These are phyloP conservation scores for Pseudocercospora fijiensis DNA, from an alignment of 2,329 filamentous ascomycete species.

Conservation along the genomic window DNA sequence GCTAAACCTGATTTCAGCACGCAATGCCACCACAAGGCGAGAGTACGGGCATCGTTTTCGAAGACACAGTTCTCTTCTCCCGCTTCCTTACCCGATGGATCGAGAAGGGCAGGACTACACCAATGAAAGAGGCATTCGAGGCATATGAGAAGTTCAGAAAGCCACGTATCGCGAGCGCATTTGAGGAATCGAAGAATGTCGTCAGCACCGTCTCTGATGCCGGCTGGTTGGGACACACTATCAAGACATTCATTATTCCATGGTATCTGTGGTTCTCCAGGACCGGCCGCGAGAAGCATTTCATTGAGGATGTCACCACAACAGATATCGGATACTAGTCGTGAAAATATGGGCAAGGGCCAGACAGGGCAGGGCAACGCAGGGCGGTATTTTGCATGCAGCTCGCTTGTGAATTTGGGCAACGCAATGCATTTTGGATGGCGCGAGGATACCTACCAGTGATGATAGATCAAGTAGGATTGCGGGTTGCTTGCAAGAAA, in stretches of 20 bases:
- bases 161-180: slow-evolving; percentile 47
- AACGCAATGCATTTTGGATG: not conserved
- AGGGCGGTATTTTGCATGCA: not conserved
- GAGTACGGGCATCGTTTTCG: slow-evolving; percentile 53
- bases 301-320: slow-evolving; percentile 48
- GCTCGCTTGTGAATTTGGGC: not conserved
- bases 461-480: not conserved
- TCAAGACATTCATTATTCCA: slow-evolving; percentile 48
- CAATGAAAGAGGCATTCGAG: slow-evolving; percentile 48
- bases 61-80: slow-evolving; percentile 53
- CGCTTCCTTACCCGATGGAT: slow-evolving; percentile 46
- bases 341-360: not conserved
- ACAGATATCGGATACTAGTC: slow-evolving; percentile 42
- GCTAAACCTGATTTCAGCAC: slow-evolving; percentile 33
- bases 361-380: slow-evolving; percentile 4
- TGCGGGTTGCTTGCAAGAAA: not conserved
- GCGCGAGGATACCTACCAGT: slow-evolving; percentile 1
- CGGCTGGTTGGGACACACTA: slow-evolving; percentile 47
- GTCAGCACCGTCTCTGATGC: slow-evolving; percentile 48
- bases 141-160: slow-evolving; percentile 50
- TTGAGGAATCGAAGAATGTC: slow-evolving; percentile 49
- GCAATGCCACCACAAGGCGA: slow-evolving; percentile 55
- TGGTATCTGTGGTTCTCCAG: slow-evolving; percentile 51
- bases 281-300: slow-evolving; percentile 44
- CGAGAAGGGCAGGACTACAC: slow-evolving; percentile 39